phyloP scores from a whole-genome alignment of 768 basidiomycete genomes.

The Psilocybe cyanescens region DNA sequence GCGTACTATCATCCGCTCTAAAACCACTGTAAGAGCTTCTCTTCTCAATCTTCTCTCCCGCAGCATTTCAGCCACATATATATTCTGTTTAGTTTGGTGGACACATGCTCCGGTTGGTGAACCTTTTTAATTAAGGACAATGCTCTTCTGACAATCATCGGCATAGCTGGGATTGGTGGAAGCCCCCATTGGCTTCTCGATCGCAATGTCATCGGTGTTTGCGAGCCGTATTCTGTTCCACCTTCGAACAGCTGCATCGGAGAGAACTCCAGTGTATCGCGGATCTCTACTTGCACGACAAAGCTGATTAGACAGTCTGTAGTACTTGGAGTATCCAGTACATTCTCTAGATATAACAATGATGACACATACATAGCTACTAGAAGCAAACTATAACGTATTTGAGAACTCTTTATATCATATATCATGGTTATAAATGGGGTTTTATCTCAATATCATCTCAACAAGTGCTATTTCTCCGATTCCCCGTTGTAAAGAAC shows the following conservation, averaged over 20 bases:
- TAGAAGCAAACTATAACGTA: too few relatives aligned
- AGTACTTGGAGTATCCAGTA: too few relatives aligned
- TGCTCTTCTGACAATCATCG: too few relatives aligned
- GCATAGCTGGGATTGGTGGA: neutral
- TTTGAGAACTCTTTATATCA: too few relatives aligned
- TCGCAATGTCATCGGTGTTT: neutral
- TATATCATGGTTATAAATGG: too few relatives aligned
- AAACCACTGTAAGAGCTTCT: neutral
- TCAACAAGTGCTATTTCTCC: too few relatives aligned
- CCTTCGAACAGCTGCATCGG: neutral
- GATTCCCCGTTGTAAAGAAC: too few relatives aligned
- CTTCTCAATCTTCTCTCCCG: neutral
- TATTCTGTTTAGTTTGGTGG: neutral
- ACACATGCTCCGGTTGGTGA: neutral
- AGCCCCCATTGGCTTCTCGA: neutral
- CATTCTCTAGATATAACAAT: too few relatives aligned
- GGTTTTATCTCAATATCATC: too few relatives aligned
- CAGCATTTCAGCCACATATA: neutral
- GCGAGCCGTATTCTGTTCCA: neutral
- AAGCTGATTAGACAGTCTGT: too few relatives aligned
- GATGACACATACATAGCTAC: too few relatives aligned
- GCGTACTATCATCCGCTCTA: neutral
- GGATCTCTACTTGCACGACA: neutral
- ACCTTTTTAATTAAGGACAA: too few relatives aligned
- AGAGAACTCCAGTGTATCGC: neutral